Base-by-base conservation (phyloP, 2,329 filamentous ascomycete species). In the Colletotrichum viniferum region DNA sequence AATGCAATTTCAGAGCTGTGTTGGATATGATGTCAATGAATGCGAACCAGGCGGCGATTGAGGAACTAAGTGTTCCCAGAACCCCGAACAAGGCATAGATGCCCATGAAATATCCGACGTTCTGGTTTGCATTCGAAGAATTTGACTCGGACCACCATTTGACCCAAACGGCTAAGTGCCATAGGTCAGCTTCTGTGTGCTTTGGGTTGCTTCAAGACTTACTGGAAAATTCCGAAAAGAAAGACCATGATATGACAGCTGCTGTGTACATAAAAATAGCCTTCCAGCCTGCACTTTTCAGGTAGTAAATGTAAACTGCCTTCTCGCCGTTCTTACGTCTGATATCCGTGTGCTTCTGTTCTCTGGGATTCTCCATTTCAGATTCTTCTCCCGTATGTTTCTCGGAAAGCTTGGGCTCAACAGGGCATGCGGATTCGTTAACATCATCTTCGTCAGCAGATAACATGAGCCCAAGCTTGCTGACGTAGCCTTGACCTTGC, bases 201-300 rank as follows among this genome's bases (percentile, higher is more conserved):
- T 10, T 18, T 12, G 9, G 8, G 13, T 14, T 18, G 7, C n/a
- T 12, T n/a, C 5, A 9, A 13, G 4, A 64, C 74, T 61, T 74
- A 76, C 74, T 70, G 7, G 74, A 69, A 12, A 76, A 74, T n/a
- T 76, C 74, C 0, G 74, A 60, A 13, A 69, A 76, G 65, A 74
- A 76, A 4, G 55, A 16, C 74, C 74, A 76, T 4, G 24, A 13
- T 1, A 62, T 43, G 14, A 65, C 28, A 4, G 64, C 32, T 16
- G 48, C 14, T 1, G 18, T 7, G 60, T 76, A 76, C 7, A 76
- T 10, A 18, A 16, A 2, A 4, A 74, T 60, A 6, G 65, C 74
- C 7, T 55, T 69, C 58, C 64, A 64, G 9, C 74, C 71, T 5
- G 74, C 74, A 10, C 32, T 74, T 6, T 16, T 18, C 7, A 73